These are phyloP conservation scores for Populus alba DNA, from an alignment of 345 rosid genomes.

Conservation along the genomic window DNA sequence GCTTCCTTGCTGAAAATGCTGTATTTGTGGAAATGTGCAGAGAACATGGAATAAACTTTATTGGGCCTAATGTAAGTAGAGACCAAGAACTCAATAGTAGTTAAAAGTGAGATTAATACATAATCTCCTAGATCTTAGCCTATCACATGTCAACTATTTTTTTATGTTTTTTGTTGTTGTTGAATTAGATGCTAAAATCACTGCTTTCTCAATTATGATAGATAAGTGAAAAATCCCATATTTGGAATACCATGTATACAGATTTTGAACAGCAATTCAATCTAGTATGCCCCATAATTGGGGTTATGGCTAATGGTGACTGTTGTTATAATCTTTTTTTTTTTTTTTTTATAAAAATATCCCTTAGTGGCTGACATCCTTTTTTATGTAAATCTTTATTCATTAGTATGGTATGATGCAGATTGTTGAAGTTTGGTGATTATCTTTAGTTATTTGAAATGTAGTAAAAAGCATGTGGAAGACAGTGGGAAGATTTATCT, in stretches of 20 bases:
- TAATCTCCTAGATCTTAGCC: not conserved
- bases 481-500: not conserved
- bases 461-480: not conserved
- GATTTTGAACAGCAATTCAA: not conserved
- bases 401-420: not conserved
- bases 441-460: not conserved
- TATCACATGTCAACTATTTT: not conserved
- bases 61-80: constrained; percentile 87
- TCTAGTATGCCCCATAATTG: not conserved
- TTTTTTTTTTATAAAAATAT: no score
- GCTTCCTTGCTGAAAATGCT: constrained; percentile 97
- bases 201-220: not conserved
- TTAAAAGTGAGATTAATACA: not conserved
- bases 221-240: not conserved
- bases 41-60: constrained; percentile 90
- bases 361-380: not conserved
- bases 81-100: not conserved
- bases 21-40: constrained; percentile 94
- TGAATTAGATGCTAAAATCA: not conserved
- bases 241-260: not conserved
- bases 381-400: not conserved
- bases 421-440: not conserved
- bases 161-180: not conserved
- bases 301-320: not conserved
- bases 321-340: not conserved